Evolutionary conservation across 2,329 filamentous ascomycete genomes (phyloP), one percentile per base, ranked within the genome.

Genomic region (Claviceps sp.): DNA sequence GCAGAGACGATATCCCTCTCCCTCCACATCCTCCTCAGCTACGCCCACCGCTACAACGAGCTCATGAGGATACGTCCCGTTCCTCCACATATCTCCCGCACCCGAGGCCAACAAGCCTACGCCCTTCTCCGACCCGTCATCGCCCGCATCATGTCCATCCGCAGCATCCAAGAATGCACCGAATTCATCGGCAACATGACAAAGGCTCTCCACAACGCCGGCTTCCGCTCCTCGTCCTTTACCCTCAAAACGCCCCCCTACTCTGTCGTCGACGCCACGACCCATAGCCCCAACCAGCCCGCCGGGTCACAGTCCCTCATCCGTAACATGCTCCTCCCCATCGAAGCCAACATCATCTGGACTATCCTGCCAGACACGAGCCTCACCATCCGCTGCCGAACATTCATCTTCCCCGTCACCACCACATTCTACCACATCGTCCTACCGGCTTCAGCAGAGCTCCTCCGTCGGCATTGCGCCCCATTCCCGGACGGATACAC

Each of bases 21-120:
- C 0, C 74, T 95, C 3, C 82, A 88, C 42, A 75, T 96, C 22
- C 74, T 96, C 2, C 79, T 97, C 7, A 79, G 78, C 48, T 83
- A 90, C 57, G 82, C 86, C 2, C 91, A 97, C 64, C 80, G 85
- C 9, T 79, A 86, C 62, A 89, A 84, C 57, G 78, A 88, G 55
- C 72, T 81, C 41, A 77, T 78, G 44, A 79, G 89, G 51, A 85
- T 83, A 1, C 78, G 82, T 34, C 72, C 81, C 42, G 57, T 69
- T 37, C 62, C 70, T 37, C 65, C 70, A 54, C 57, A 73, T 56
- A 60, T 70, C 59, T 56, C 63, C 26, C 65, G 67, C 48, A 59
- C 64, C 30, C 59, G 68, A 9, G 63, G 67, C 4, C 66, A 69
- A 44, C 70, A 71, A 38, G 65, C 72, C 2, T 74, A 77, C 58